These are phyloP conservation scores for Prunus armeniaca DNA, from an alignment of 306 rosid genomes.

Conservation along the genomic window DNA sequence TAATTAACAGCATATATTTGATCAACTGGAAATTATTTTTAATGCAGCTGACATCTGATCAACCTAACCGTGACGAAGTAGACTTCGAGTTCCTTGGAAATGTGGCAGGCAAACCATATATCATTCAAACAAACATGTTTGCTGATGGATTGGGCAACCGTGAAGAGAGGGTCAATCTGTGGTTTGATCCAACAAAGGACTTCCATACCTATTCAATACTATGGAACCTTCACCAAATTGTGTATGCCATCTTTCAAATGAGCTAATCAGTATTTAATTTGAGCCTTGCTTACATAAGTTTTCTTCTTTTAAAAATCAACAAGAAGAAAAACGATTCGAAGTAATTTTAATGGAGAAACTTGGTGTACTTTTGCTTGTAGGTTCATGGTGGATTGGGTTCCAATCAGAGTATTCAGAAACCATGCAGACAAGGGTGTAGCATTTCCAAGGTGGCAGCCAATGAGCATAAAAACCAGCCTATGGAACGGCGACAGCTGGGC, in stretches of 20 bases:
- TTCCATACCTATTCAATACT: slow-evolving; percentile 79
- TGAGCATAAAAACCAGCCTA: slow-evolving; percentile 70
- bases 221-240: slow-evolving; percentile 89
- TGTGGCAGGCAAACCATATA: slow-evolving; percentile 64
- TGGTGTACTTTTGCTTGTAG: slow-evolving; percentile 26
- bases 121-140: slow-evolving; percentile 75
- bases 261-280: not conserved
- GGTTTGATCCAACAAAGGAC: slow-evolving; percentile 94
- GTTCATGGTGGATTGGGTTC: slow-evolving; percentile 81
- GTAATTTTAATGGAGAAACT: not conserved
- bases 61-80: slow-evolving; percentile 82
- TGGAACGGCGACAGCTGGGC: slow-evolving; percentile 95
- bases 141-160: slow-evolving; percentile 72
- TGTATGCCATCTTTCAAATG: slow-evolving; percentile 42
- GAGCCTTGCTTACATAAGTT: not conserved
- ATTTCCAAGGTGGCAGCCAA: slow-evolving; percentile 85
- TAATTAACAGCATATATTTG: not conserved
- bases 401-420: slow-evolving; percentile 82
- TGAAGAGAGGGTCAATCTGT: slow-evolving; percentile 81
- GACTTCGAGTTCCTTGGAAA: slow-evolving; percentile 94
- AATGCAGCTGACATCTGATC: slow-evolving; percentile 74
- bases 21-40: not conserved
- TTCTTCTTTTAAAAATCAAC: not conserved
- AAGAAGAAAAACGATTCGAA: not conserved
- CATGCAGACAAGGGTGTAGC: slow-evolving; percentile 81